Conservation (phyloP, 441 rosid species). For the Populus hybrid region DNA sequence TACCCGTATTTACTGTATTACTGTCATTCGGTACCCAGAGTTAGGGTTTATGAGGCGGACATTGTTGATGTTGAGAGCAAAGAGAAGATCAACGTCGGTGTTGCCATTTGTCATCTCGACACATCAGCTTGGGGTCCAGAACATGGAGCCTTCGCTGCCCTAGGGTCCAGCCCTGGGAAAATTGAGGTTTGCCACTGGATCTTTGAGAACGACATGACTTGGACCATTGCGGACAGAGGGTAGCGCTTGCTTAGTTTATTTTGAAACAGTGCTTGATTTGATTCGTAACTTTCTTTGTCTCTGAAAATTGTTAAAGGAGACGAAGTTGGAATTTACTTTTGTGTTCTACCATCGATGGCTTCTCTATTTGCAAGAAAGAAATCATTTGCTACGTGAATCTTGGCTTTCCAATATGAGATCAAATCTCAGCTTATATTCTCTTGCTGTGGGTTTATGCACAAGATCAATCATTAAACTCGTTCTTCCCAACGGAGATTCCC, state of each 20-base stretch:
- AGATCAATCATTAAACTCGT: too few relatives aligned
- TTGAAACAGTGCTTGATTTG: not conserved
- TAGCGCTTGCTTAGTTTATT: not conserved
- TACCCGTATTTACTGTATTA: constrained; percentile 86
- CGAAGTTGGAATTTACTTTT: not conserved
- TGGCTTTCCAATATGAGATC: not conserved
- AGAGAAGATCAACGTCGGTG: constrained; percentile 60
- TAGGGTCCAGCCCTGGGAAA: constrained; percentile 75
- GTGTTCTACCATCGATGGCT: not conserved
- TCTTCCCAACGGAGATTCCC: too few relatives aligned
- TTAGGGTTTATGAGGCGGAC: constrained; percentile 80
- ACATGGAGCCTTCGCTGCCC: constrained; percentile 79
- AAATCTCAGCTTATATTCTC: not conserved
- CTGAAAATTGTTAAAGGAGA: not conserved
- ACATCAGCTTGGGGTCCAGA: constrained; percentile 81
- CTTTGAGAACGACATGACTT: constrained; percentile 88
- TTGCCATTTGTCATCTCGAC: constrained; percentile 92
- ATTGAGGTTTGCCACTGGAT: constrained; percentile 98
- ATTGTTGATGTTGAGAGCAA: constrained; percentile 43
- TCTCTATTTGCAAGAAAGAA: not conserved
- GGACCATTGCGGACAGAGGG: constrained; percentile 58
- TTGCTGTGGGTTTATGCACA: too few relatives aligned
- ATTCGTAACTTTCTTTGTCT: not conserved
- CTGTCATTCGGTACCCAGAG: constrained; percentile 94
- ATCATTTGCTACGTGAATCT: not conserved